Base-by-base conservation (phyloP, 805 yeast species). In the Ogataea angusta region DNA sequence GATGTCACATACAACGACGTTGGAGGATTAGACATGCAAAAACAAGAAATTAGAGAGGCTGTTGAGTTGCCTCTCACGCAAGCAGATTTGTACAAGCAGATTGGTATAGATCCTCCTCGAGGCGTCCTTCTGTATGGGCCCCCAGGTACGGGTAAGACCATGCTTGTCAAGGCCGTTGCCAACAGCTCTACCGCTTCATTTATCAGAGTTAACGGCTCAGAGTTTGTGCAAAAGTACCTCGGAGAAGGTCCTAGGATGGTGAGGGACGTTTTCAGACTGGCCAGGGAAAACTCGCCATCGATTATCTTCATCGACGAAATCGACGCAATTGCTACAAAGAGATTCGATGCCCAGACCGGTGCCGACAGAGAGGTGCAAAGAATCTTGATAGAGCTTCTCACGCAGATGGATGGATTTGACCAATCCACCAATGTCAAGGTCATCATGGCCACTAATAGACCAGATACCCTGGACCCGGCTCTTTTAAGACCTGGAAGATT, bases 241-340 rank as follows among this genome's bases (percentile, higher is more conserved):
- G 99, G 99, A 63, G 99, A 93, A 71, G 99, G 99, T 58, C 98
- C 99, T 46, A 79, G 99, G 70, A 93, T 93, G 98, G 99, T 93
- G 25, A 82, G 99, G 65, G 99, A 93, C 64, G 98, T 93, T 25
- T 93, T 93, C 70, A 75, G 98, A 60, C 76, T 93, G 48, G 99
- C 99, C 6, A 78, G 98, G 60, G 99, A 93, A 63, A 93, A 93
- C 67, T 81, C 97, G 0, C 99, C 99, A 6, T 80, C 96, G 8
- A 93, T 93, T 59, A 93, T 93, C 47, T 93, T 93, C 67, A 93
- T 93, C 54, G 99, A 93, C 71, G 99, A 93, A 71, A 90, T 93
- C 56, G 99, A 93, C 68, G 96, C 99, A 24, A 93, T 93, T 64
- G 99, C 99, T 41, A 93, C 99, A 29, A 93, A 93, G 67, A 86